phyloP scores from a whole-genome alignment of 352 stramenopile species.

The Globisporangium megalacanthum region DNA sequence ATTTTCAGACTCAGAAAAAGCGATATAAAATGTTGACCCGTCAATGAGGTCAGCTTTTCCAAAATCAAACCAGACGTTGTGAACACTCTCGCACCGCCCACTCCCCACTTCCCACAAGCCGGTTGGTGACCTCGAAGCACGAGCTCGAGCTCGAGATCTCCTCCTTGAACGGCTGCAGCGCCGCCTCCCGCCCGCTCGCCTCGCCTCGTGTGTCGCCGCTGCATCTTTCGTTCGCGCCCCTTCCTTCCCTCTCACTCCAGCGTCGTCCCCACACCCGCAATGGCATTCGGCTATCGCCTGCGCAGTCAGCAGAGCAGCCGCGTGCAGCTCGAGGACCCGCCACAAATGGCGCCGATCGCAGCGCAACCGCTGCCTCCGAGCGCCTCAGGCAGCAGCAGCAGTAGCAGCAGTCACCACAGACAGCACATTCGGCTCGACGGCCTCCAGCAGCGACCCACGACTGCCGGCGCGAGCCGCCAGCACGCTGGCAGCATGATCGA shows the following conservation, averaged over 20 bases:
- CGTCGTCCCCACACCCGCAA: neutral
- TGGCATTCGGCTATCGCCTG: conserved; percentile 14
- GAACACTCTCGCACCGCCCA: too few species aligned
- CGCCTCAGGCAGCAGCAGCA: neutral
- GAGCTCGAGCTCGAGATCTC: too few species aligned
- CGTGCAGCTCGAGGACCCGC: neutral
- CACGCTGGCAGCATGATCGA: conserved; percentile 4
- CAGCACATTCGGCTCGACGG: conserved; percentile 10
- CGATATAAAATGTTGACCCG: too few species aligned
- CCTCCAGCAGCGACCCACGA: conserved; percentile 1
- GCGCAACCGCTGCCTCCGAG: neutral
- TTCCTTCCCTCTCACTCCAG: neutral
- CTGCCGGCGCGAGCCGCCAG: neutral
- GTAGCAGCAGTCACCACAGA: neutral
- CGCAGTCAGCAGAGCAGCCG: conserved; percentile 10
- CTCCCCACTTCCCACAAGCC: too few species aligned
- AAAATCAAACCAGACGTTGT: too few species aligned
- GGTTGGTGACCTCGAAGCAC: too few species aligned
- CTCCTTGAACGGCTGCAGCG: too few species aligned
- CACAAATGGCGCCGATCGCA: neutral
- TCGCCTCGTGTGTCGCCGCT: too few species aligned
- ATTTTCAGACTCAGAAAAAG: too few species aligned
- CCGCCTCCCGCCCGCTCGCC: too few species aligned
- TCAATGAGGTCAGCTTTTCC: too few species aligned
- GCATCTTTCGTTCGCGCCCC: neutral